Percentiles rank a stretch among this genome's conserved stretches.
phyloP scores from a whole-genome alignment of 805 yeast genomes.

The Lipomyces chichibuensis region DNA sequence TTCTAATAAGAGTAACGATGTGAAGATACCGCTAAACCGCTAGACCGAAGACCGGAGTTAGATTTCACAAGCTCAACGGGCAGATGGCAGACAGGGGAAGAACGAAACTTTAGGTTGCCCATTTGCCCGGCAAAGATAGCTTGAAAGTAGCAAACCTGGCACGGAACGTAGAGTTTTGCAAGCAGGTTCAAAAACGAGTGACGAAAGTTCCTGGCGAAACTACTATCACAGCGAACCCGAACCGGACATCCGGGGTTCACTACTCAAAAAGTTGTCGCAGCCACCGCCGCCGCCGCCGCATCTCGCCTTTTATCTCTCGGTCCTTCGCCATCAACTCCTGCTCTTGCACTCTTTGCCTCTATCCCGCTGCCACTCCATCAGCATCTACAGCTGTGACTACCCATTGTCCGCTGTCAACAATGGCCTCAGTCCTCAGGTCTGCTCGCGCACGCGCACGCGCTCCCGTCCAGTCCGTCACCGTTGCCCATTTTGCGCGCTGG shows the following conservation, averaged over 20 bases:
- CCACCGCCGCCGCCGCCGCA: slow-evolving; percentile 1
- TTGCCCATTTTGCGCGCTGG: slow-evolving; percentile 2
- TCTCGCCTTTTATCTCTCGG: neutral
- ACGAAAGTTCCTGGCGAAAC: neutral
- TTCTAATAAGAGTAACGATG: too few species aligned
- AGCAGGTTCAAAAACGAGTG: too few species aligned
- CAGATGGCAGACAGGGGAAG: too few species aligned
- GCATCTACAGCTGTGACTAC: neutral
- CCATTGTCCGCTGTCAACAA: neutral
- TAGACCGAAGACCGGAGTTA: too few species aligned
- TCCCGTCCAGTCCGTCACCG: neutral
- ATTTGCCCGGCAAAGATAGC: too few species aligned
- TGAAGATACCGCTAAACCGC: too few species aligned
- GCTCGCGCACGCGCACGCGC: neutral
- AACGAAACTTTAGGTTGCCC: too few species aligned
- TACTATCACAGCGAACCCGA: neutral
- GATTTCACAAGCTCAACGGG: too few species aligned
- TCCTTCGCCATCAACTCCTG: neutral
- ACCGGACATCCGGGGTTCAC: too few species aligned
- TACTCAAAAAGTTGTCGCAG: neutral
- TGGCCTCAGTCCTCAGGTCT: slow-evolving; percentile 1
- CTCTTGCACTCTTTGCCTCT: neutral
- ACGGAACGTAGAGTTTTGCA: too few species aligned
- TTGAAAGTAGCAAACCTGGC: too few species aligned
- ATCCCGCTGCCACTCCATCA: neutral